These are phyloP conservation scores for Suhomyces anneliseae DNA, from an alignment of 1,139 yeast genomes.

Conservation along the genomic window DNA sequence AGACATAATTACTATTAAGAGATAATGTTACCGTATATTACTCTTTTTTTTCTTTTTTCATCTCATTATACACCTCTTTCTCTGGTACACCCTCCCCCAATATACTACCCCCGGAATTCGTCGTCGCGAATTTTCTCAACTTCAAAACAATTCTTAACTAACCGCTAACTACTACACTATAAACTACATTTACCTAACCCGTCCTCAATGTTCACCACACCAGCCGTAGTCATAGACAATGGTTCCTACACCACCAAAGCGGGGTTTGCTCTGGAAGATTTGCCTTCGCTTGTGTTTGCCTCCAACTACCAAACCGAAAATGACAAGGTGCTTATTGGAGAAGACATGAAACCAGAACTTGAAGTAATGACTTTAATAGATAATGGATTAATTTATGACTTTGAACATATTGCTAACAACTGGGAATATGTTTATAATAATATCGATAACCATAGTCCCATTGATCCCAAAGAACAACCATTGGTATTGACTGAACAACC, in stretches of 20 bases:
- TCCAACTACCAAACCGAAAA: conserved; percentile 51
- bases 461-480: conserved; percentile 56
- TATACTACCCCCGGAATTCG: background rate
- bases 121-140: background rate
- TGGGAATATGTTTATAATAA: conserved; percentile 60
- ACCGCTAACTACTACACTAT: conserved; percentile 3
- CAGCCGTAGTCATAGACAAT: conserved; percentile 68
- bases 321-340: conserved; percentile 37
- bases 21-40: no score
- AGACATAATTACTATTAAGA: no score
- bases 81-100: background rate
- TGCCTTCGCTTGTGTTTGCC: conserved; percentile 60
- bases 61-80: background rate
- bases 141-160: background rate
- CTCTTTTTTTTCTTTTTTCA: no score
- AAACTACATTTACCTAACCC: background rate
- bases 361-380: conserved; percentile 65
- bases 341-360: conserved; percentile 48
- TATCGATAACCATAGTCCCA: conserved; percentile 43
- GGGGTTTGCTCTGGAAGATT: conserved; percentile 65
- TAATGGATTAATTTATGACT: conserved; percentile 65
- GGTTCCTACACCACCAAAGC: conserved; percentile 68
- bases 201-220: conserved; percentile 28
- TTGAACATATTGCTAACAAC: conserved; percentile 57
- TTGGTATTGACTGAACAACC: conserved; percentile 65